These are phyloP conservation scores for Cephalotrichum gorgonifer DNA, from an alignment of 2,329 filamentous ascomycete species.

Conservation along the genomic window DNA sequence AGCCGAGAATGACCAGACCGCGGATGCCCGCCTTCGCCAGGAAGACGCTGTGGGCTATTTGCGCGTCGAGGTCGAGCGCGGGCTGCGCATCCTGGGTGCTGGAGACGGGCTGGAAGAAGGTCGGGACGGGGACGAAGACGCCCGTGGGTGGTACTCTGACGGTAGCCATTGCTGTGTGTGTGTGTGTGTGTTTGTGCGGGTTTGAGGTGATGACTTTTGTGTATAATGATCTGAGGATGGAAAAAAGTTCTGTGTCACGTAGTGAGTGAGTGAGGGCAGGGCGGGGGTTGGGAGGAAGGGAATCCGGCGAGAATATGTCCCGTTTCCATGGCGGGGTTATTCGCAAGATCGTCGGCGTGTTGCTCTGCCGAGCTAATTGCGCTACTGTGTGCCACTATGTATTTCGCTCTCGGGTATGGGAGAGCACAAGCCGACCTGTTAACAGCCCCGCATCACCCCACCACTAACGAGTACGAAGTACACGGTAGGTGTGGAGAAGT, in stretches of 20 bases:
- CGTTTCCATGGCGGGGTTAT: neutral
- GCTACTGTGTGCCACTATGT: too few relatives aligned
- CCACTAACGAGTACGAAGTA: neutral
- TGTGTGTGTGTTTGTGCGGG: neutral
- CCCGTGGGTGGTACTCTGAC: slow-evolving; percentile 34
- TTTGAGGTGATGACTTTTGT: too few relatives aligned
- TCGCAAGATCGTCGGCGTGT: neutral
- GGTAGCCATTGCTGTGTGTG: neutral
- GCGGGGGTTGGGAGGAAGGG: neutral
- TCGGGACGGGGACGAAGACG: slow-evolving; percentile 51
- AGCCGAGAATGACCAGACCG: slow-evolving; percentile 53
- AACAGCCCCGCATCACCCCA: neutral
- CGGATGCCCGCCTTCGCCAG: slow-evolving; percentile 49
- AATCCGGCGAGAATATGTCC: neutral
- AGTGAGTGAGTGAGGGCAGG: neutral
- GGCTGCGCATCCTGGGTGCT: slow-evolving; percentile 31
- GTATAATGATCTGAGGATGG: neutral
- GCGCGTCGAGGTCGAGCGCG: slow-evolving; percentile 46
- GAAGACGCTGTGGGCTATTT: slow-evolving; percentile 47
- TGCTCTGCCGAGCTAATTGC: neutral
- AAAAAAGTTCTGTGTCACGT: neutral
- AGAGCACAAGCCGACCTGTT: neutral
- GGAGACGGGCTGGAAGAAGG: slow-evolving; percentile 44
- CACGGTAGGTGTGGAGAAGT: too few relatives aligned
- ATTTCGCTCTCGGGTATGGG: neutral